Evolutionary conservation across 2,329 filamentous ascomycete genomes (phyloP).

Genomic region (Pestalotiopsis sp.): DNA sequence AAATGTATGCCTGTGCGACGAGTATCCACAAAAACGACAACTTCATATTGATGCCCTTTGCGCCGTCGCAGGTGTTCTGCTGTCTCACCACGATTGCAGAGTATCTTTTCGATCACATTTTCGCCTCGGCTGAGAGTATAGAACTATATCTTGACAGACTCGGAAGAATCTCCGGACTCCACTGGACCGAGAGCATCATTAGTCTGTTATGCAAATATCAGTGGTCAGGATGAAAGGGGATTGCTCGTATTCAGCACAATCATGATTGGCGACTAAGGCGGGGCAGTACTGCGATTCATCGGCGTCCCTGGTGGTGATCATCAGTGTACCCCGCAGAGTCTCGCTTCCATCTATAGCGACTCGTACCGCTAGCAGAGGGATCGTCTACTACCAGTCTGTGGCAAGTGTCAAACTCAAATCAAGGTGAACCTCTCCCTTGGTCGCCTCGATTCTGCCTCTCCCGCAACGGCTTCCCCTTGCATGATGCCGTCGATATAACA

Average conservation of each 20-base stretch:
- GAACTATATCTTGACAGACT: background rate
- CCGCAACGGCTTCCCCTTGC: constrained; percentile 20
- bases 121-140: background rate
- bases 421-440: background rate
- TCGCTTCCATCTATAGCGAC: background rate
- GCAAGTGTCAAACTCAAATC: background rate
- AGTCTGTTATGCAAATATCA: background rate
- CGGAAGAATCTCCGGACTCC: background rate
- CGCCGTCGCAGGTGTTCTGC: background rate
- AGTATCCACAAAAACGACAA: background rate
- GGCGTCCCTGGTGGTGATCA: background rate
- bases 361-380: background rate
- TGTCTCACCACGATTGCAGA: background rate
- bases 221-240: background rate
- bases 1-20: background rate
- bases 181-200: background rate
- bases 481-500: constrained; percentile 24
- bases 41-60: background rate
- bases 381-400: background rate
- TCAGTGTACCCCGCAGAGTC: background rate
- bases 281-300: background rate
- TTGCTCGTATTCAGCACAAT: background rate
- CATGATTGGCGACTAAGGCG: background rate
- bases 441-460: constrained; percentile 16
- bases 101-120: background rate